These are phyloP conservation scores for Colletotrichum karsti DNA, from an alignment of 2,329 filamentous ascomycete genomes.

Conservation along the genomic window DNA sequence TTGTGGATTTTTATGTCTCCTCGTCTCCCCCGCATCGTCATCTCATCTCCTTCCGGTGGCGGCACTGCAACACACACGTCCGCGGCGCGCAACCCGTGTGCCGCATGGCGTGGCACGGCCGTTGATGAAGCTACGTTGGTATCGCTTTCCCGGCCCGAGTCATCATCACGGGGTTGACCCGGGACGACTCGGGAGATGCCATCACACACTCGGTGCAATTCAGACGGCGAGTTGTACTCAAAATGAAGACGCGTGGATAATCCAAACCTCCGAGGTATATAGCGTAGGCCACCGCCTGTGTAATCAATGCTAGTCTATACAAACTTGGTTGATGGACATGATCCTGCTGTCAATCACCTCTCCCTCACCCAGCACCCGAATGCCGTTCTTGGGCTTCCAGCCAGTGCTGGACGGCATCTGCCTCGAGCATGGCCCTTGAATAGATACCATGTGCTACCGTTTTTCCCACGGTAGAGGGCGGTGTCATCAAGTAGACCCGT, in stretches of 20 bases:
- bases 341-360: no score
- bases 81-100: background rate
- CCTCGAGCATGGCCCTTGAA: no score
- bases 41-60: background rate
- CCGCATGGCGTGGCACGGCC: background rate
- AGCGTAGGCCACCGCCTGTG: background rate
- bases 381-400: no score
- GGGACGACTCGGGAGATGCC: background rate
- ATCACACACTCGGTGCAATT: background rate
- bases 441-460: no score
- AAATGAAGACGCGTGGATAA: no score
- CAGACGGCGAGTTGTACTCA: background rate
- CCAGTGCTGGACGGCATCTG: no score
- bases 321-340: no score
- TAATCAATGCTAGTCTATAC: no score
- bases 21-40: background rate
- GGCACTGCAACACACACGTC: background rate
- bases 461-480: no score
- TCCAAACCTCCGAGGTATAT: background rate
- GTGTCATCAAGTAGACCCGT: no score
- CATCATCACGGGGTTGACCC: background rate
- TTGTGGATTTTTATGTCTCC: background rate
- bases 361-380: no score
- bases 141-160: background rate
- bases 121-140: background rate